Base-by-base conservation (phyloP, 23 red algal genomes). In the Gracilaria domingensis region DNA sequence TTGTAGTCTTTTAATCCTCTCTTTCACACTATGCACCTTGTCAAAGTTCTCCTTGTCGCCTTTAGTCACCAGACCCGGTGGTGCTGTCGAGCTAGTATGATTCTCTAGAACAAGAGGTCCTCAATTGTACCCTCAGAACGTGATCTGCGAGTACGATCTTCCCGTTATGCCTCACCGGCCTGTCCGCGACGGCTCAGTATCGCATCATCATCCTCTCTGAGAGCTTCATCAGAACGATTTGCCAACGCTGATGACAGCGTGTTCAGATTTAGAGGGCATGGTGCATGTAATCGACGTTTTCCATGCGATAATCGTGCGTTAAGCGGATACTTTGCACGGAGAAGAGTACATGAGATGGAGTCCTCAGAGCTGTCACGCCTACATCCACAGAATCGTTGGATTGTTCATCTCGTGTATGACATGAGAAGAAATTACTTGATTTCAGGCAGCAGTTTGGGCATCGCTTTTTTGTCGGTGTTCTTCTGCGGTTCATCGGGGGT, bases 161-260 rank as follows among this genome's bases (percentile, higher is more conserved):
- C 79, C 50, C 76, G 59, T 28, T 87, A 87, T 38, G 24, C 66
- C 7, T 87, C 84, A n/a, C 84, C 62, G 0, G 84, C 62, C 9
- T 49, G 40, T 25, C 25, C 71, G 24, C n/a, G 11, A 8, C 17
- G 25, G 1, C 74, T 75, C 36, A 90, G 7, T 8, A 33, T 81
- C 23, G 73, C 87, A 37, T 90, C 87, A 8, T 90, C 75, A 33
- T 81, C 75, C 4, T 90, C 87, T 14, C 30, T 21, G 21, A 30
- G 3, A 23, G 28, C 54, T 26, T 59, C 54, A 62, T 38, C 54
- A 2, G 0, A 8, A 25, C 24, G 50, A 34, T 51, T 77, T n/a
- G 72, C 21, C 32, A 42, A 50, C 0, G 72, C 72, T 25, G 21
- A 49, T 0, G 45, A 77, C 7, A 51, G 36, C 1, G 23, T 12